These are phyloP conservation scores for Solanum raphanifolium DNA, from an alignment of 257 asterid species.

Conservation along the genomic window DNA sequence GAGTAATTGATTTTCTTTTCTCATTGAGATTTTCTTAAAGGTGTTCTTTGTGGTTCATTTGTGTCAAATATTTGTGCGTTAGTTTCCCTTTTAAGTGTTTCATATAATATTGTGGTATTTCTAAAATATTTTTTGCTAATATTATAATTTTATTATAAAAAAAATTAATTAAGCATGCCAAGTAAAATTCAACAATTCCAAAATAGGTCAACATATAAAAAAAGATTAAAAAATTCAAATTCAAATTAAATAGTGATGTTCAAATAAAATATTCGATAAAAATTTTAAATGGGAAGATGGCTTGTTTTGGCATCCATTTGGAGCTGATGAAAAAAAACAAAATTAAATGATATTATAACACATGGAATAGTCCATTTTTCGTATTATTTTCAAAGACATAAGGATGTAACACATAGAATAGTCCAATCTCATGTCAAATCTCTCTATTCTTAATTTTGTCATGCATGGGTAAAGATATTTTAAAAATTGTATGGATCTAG, in stretches of 20 bases:
- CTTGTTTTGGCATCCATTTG: neutral
- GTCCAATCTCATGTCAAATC: neutral
- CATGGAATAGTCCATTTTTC: neutral
- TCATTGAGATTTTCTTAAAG: no score
- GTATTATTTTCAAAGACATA: neutral
- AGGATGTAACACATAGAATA: neutral
- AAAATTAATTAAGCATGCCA: no score
- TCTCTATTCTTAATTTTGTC: neutral
- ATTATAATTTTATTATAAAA: no score
- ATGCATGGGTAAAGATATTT: neutral
- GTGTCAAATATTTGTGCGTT: neutral
- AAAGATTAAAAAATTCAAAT: neutral
- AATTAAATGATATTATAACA: neutral
- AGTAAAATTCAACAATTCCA: neutral
- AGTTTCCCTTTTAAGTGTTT: neutral
- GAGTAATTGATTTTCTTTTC: neutral
- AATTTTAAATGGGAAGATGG: neutral
- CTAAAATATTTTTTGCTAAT: no score
- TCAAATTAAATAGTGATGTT: neutral
- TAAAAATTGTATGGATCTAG: neutral
- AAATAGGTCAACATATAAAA: neutral
- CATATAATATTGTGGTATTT: neutral
- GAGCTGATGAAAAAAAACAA: neutral
- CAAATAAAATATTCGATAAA: neutral
- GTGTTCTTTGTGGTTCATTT: neutral